Base-by-base conservation (phyloP, 257 asterid genomes). In the Forsythia viridissima region DNA sequence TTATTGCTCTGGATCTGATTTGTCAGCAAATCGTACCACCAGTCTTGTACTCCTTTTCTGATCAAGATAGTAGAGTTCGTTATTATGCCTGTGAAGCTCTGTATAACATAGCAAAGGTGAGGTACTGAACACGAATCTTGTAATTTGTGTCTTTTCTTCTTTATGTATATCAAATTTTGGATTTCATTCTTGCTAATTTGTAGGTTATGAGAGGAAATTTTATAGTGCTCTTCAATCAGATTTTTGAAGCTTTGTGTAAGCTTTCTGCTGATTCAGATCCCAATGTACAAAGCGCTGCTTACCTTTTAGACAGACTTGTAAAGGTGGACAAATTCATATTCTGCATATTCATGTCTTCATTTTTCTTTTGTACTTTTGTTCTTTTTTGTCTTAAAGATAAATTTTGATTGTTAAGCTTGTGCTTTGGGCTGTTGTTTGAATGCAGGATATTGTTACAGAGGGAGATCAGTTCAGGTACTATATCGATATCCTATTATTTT, bases 281-380 rank as follows among this genome's bases (percentile, higher is more conserved):
- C 88, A 96, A 88, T 86, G 99, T 96, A 75, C 99, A 96, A 84
- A 96, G 98, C 91, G 98, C 99, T 86, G 99, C 99, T 72, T 97
- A 92, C 90, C 99, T 93, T 77, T 87, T 96, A 77, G 98, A 93
- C 82, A 92, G 97, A 74, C 98, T 96, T 84, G 99, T 96, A 72
- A 96, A 96, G 96, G 99, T 92, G 73, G 74, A 24, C 5, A 11
- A 68, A 48, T 72, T 68, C 9, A 55, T 34, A 44, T 44, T 11
- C 4, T 10, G 16, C 11, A 44, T 10, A 44, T 44, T 44, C 51
- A 10, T 44, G 51, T 69, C 76, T 24, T 24, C 21, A 38, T 76
- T 42, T 30, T 36, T 20, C 10, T 44, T 36, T 76, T 30, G 8
- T 42, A 18, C 44, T 48, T 66, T 57, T 73, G 52, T 52, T 71